phyloP scores from a whole-genome alignment of 75 land plant species.

The Pseudotsuga menziesii region DNA sequence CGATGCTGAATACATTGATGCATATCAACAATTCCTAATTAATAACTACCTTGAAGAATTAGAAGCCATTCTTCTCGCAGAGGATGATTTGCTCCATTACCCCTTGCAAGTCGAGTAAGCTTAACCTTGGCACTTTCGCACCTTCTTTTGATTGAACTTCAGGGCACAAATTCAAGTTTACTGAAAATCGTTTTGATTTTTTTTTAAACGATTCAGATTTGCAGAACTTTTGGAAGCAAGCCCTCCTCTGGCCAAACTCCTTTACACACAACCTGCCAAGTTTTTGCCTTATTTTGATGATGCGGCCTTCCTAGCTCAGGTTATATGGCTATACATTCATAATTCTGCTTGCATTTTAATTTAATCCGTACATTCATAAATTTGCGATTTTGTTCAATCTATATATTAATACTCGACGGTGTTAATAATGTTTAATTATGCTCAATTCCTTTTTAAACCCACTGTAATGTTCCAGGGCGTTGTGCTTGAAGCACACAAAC shows the following conservation, averaged over 20 bases:
- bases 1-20: constrained; percentile 5
- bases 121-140: not conserved
- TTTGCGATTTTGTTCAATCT: not conserved
- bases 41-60: constrained; percentile 37
- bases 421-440: too few relatives aligned
- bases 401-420: too few relatives aligned
- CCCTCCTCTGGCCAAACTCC: constrained; percentile 39
- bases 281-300: constrained; percentile 61
- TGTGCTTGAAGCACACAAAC: constrained; percentile 28
- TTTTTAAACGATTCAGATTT: constrained; percentile 36
- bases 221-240: constrained; percentile 68
- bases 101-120: constrained; percentile 71
- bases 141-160: not conserved
- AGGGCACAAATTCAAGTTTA: not conserved
- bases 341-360: too few relatives aligned
- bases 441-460: not conserved
- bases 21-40: constrained; percentile 44
- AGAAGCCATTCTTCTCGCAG: constrained; percentile 50
- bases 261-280: constrained; percentile 59
- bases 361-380: not conserved
- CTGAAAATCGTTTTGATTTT: not conserved
- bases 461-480: constrained; percentile 19
- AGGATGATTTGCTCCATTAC: constrained; percentile 58
- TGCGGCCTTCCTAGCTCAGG: constrained; percentile 67
- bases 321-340: not conserved